These are phyloP conservation scores for Nitzschia sp. DNA, from an alignment of 108 stramenopile species.

Conservation along the genomic window DNA sequence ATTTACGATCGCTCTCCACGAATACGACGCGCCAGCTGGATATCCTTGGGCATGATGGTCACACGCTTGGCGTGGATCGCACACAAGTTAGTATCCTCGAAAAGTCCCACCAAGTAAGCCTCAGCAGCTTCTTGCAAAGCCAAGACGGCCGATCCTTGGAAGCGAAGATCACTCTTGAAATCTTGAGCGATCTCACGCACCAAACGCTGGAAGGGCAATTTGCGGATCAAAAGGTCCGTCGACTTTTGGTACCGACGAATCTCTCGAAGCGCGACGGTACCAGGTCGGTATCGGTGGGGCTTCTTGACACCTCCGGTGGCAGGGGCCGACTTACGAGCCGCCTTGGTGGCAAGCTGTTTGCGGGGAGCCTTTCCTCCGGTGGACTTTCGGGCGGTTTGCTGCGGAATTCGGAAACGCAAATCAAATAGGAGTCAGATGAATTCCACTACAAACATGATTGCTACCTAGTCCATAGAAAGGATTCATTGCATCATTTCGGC, in stretches of 20 bases:
- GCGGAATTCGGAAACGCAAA: neutral
- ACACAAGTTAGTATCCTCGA: slow-evolving; percentile 94
- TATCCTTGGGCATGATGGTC: slow-evolving; percentile 90
- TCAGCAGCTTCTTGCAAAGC: slow-evolving; percentile 95
- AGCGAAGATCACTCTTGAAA: slow-evolving; percentile 90
- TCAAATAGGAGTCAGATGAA: too few relatives aligned
- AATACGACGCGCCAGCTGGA: slow-evolving; percentile 67
- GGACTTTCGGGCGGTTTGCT: slow-evolving; percentile 97
- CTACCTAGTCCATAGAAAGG: too few relatives aligned
- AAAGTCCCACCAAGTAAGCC: slow-evolving; percentile 84
- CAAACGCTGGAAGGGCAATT: slow-evolving; percentile 94
- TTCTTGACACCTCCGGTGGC: slow-evolving; percentile 95
- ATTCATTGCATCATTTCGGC: neutral
- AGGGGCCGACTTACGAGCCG: slow-evolving; percentile 80
- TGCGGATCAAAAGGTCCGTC: slow-evolving; percentile 93
- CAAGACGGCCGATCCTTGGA: slow-evolving; percentile 90
- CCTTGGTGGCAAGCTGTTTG: slow-evolving; percentile 94
- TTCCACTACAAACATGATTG: too few relatives aligned
- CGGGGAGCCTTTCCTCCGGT: slow-evolving; percentile 98
- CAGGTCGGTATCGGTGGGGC: slow-evolving; percentile 71
- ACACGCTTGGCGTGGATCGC: slow-evolving; percentile 94
- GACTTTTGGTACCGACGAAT: slow-evolving; percentile 94
- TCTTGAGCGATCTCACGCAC: slow-evolving; percentile 87
- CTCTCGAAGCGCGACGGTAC: slow-evolving; percentile 93
- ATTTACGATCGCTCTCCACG: slow-evolving; percentile 77